phyloP scores from a whole-genome alignment of 805 yeast species.

The Tetrapisispora pingtungensis region DNA sequence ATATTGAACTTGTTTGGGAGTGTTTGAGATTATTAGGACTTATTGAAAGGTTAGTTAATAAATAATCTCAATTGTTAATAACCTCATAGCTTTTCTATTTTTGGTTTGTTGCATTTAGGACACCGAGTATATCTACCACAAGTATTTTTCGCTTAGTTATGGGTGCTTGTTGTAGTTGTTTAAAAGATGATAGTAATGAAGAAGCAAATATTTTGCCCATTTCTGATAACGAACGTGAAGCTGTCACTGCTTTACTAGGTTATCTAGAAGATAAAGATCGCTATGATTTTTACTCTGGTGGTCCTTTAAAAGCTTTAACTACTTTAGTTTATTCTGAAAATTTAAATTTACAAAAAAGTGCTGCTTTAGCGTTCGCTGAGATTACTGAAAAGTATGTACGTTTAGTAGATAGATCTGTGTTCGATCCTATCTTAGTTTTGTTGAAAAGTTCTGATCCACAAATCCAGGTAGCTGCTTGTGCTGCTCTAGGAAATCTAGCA shows the following conservation, averaged over 20 bases:
- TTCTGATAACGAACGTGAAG: conserved; percentile 95
- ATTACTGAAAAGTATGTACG: conserved; percentile 93
- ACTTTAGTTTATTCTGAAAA: conserved; percentile 93
- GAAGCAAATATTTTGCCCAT: conserved; percentile 58
- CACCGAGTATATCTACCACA: too few species aligned
- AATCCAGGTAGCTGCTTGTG: conserved; percentile 97
- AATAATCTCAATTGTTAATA: too few species aligned
- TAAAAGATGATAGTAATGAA: conserved; percentile 23
- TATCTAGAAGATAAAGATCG: conserved; percentile 66
- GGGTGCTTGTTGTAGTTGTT: conserved; percentile 48
- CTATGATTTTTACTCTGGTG: conserved; percentile 82
- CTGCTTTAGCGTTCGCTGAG: conserved; percentile 97
- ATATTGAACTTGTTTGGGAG: too few species aligned
- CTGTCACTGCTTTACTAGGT: conserved; percentile 80
- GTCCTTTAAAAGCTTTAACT: conserved; percentile 75
- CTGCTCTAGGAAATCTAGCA: conserved; percentile 96
- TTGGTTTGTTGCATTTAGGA: too few species aligned
- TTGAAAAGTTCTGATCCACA: conserved; percentile 84
- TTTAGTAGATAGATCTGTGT: conserved; percentile 79
- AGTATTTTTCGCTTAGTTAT: conserved; percentile 24
- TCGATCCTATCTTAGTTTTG: conserved; percentile 85
- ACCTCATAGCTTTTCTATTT: too few species aligned
- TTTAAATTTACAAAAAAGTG: conserved; percentile 88
- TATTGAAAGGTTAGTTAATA: too few species aligned
- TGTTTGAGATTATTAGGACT: too few species aligned